Evolutionary conservation across 495 filamentous ascomycete genomes (phyloP).

Genomic region (Trichoderma asperelloides): DNA sequence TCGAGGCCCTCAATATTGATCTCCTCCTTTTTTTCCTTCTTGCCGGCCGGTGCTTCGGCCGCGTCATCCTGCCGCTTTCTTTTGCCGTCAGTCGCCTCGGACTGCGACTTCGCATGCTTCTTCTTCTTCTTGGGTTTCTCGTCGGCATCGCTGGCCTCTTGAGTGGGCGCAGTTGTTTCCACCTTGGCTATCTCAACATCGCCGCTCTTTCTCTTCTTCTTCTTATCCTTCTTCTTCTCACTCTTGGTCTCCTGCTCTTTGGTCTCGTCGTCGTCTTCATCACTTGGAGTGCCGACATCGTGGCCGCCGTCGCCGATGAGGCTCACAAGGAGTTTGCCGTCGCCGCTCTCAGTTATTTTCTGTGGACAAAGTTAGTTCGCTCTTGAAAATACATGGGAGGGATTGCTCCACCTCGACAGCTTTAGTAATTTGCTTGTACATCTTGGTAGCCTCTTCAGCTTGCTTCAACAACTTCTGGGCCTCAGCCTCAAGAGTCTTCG

Average conservation of each 20-base stretch:
- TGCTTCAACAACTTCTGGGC: slow-evolving; percentile 17
- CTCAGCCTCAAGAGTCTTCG: slow-evolving; percentile 23
- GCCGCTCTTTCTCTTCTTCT: not conserved
- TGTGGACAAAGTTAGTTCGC: not conserved
- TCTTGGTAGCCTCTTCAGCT: slow-evolving; percentile 14
- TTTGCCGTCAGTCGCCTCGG: slow-evolving; percentile 7
- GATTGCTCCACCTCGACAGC: slow-evolving; percentile 17
- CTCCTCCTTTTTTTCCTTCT: slow-evolving; percentile 19
- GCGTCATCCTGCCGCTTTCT: slow-evolving; percentile 10
- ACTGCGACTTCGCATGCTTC: slow-evolving; percentile 4
- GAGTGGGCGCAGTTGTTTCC: not conserved
- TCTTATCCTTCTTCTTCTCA: slow-evolving; percentile 7
- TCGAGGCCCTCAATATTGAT: slow-evolving; percentile 46
- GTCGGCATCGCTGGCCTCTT: slow-evolving; percentile 1
- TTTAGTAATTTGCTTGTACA: slow-evolving; percentile 19
- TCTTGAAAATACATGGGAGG: slow-evolving; percentile 16
- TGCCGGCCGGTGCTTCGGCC: slow-evolving; percentile 8
- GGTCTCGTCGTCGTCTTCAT: not conserved
- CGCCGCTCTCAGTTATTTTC: not conserved
- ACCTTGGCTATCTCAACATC: not conserved
- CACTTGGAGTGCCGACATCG: not conserved
- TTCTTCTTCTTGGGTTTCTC: slow-evolving; percentile 10
- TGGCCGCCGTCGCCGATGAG: not conserved
- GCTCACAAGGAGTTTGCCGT: not conserved
- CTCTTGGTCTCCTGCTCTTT: slow-evolving; percentile 10